Percentiles rank a stretch among this genome's conserved stretches.
Evolutionary conservation across 169 alveolate genomes (phyloP).

Genomic region (Eimeria tenella): DNA sequence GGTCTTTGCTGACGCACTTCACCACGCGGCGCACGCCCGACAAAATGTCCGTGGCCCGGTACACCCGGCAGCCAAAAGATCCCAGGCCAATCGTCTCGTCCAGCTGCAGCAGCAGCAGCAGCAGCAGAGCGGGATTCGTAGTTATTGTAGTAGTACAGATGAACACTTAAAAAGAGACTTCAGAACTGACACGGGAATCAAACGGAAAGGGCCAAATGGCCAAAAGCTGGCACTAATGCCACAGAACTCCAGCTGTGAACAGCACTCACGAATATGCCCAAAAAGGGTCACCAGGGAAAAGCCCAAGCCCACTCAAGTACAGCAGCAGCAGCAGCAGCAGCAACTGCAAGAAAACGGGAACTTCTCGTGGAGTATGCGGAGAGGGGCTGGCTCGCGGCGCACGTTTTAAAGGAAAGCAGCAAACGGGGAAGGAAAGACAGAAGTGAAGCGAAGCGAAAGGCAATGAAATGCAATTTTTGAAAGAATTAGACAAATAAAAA

Average conservation of each 20-base stretch:
- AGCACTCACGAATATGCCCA: too few relatives aligned
- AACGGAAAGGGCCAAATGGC: too few relatives aligned
- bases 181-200: too few relatives aligned
- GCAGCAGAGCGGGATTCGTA: not conserved
- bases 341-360: too few relatives aligned
- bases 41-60: conserved; percentile 55
- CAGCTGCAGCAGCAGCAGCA: conserved; percentile 7
- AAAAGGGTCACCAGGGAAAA: too few relatives aligned
- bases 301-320: too few relatives aligned
- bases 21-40: conserved; percentile 76
- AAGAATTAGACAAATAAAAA: not conserved
- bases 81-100: conserved; percentile 73
- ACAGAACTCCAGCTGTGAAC: too few relatives aligned
- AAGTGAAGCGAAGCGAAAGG: not conserved
- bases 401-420: not conserved
- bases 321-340: too few relatives aligned
- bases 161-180: not conserved
- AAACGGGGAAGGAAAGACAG: not conserved
- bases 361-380: too few relatives aligned
- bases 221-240: too few relatives aligned
- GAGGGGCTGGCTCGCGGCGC: too few relatives aligned
- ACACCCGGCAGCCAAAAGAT: conserved; percentile 70
- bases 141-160: too few relatives aligned
- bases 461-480: not conserved
- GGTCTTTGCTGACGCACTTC: conserved; percentile 71